Conservation (phyloP, 2,329 filamentous ascomycete species). For the Acrodontium crateriforme region DNA sequence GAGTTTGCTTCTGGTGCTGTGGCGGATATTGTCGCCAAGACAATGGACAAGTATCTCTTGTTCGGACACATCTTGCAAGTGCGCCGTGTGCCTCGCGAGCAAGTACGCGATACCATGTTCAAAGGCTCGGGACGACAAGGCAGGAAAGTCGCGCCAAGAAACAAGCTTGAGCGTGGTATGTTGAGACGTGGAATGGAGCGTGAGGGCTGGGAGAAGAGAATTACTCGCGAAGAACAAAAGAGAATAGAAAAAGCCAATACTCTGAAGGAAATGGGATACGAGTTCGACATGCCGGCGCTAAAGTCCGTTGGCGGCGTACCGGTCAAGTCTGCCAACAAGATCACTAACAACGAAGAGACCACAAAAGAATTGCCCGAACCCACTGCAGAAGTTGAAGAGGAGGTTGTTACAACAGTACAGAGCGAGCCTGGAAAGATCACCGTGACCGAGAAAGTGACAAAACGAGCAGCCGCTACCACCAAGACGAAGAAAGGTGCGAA, state of each 20-base stretch:
- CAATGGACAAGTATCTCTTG: slow-evolving; percentile 95
- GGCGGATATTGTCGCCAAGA: slow-evolving; percentile 84
- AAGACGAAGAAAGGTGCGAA: too few species aligned
- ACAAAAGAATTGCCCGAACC: too few species aligned
- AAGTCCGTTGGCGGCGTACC: slow-evolving; percentile 47
- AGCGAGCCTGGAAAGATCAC: too few species aligned
- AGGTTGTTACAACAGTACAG: too few species aligned
- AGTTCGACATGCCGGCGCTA: slow-evolving; percentile 60
- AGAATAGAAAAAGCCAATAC: slow-evolving; percentile 56
- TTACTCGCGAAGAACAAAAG: slow-evolving; percentile 58
- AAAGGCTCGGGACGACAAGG: slow-evolving; percentile 59
- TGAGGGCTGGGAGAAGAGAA: slow-evolving; percentile 63
- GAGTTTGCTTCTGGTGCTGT: slow-evolving; percentile 67
- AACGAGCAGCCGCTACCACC: too few species aligned
- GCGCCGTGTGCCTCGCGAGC: slow-evolving; percentile 59
- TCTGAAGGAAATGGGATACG: slow-evolving; percentile 69
- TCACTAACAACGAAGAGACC: too few species aligned
- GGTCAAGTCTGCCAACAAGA: too few species aligned
- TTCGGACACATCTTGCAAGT: slow-evolving; percentile 91
- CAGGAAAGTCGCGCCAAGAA: slow-evolving; percentile 77
- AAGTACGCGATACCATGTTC: slow-evolving; percentile 71
- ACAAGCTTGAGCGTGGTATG: slow-evolving; percentile 65
- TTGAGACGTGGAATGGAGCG: slow-evolving; percentile 61
- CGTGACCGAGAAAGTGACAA: too few species aligned
- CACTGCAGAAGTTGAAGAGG: too few species aligned